Evolutionary conservation across 495 filamentous ascomycete genomes (phyloP), one percentile per base, ranked within the genome.

Genomic region (Penicillium chermesinum): DNA sequence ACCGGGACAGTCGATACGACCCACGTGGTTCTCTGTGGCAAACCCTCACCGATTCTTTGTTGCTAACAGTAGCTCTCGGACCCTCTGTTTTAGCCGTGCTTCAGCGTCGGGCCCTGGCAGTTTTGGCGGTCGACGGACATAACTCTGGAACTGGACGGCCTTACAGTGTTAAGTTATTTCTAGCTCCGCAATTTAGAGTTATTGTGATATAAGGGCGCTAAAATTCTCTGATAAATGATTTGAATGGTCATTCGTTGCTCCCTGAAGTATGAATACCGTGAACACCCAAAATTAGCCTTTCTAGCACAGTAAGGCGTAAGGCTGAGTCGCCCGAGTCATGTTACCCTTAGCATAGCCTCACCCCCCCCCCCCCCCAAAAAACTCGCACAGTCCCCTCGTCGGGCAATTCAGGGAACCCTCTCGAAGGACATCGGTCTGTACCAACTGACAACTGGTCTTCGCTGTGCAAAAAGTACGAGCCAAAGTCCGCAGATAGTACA

Each of bases 141-240:
- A 19, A 20, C 18, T 40, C 19, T 20, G 9, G 13, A n/a, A 2
- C 17, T 27, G 20, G 9, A 22, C 32, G 20, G n/a, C 21, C 16
- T 36, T 2, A 21, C 16, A 39, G 38, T 18, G 16, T n/a, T 16
- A 25, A 33, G 10, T 5, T 10, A 25, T n/a, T 12, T 41, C 19
- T 37, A 7, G 44, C 44, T 53, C 57, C 57, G 57, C 57, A 57
- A 57, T 55, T 60, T 63, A 63, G 51, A 63, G 59, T 63, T 63
- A 49, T 40, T 50, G 41, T 60, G 57, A 57, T 57, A 59, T 56
- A 53, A n/a, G 49, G 46, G 49, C 59, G 55, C 55, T 60, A 63
- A 59, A 57, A 48, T 20, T 20, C 30, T 9, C 33, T 44, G 42
- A 44, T 44, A 44, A 44, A 44, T 44, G 42, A 44, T 19, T 19